These are phyloP conservation scores for Talaromyces sp. DNA, from an alignment of 2,329 filamentous ascomycete genomes.

Conservation along the genomic window DNA sequence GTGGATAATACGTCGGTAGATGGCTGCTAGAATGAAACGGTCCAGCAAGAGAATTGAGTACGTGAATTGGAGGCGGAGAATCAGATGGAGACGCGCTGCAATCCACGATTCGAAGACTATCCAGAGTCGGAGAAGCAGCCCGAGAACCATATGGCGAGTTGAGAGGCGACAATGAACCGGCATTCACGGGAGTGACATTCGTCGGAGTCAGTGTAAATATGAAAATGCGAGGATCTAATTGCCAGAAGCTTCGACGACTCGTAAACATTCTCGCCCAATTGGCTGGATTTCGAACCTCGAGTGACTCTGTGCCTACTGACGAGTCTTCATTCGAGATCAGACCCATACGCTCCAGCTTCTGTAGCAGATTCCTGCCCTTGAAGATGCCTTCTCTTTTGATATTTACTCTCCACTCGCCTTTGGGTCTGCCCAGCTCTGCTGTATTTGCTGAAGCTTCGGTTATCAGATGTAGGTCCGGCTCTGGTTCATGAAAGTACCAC, in stretches of 20 bases:
- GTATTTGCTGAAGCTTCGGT: slow-evolving; percentile 65
- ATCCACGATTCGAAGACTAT: slow-evolving; percentile 23
- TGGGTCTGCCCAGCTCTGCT: slow-evolving; percentile 68
- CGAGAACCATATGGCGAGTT: slow-evolving; percentile 52
- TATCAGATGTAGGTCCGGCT: slow-evolving; percentile 64
- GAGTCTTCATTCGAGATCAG: slow-evolving; percentile 75
- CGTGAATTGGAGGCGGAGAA: slow-evolving; percentile 31
- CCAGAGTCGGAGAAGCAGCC: slow-evolving; percentile 51
- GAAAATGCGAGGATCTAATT: slow-evolving; percentile 81
- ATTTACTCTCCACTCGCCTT: slow-evolving; percentile 81
- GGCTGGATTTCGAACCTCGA: slow-evolving; percentile 61
- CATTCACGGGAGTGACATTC: slow-evolving; percentile 27
- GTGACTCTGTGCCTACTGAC: slow-evolving; percentile 62
- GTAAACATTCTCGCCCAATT: slow-evolving; percentile 82
- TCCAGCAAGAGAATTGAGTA: slow-evolving; percentile 46
- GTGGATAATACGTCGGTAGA: slow-evolving; percentile 87
- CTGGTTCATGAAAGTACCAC: slow-evolving; percentile 94
- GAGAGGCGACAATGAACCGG: slow-evolving; percentile 40
- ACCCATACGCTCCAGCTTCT: slow-evolving; percentile 92
- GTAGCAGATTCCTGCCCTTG: slow-evolving; percentile 75
- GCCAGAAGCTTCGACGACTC: slow-evolving; percentile 81
- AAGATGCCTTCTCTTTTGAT: slow-evolving; percentile 87
- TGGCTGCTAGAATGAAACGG: slow-evolving; percentile 82
- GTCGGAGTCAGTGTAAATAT: slow-evolving; percentile 76
- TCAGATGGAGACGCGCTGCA: slow-evolving; percentile 24